These are phyloP conservation scores for Raddia distichophylla DNA, from an alignment of 176 grass and related monocot genomes.

Conservation along the genomic window DNA sequence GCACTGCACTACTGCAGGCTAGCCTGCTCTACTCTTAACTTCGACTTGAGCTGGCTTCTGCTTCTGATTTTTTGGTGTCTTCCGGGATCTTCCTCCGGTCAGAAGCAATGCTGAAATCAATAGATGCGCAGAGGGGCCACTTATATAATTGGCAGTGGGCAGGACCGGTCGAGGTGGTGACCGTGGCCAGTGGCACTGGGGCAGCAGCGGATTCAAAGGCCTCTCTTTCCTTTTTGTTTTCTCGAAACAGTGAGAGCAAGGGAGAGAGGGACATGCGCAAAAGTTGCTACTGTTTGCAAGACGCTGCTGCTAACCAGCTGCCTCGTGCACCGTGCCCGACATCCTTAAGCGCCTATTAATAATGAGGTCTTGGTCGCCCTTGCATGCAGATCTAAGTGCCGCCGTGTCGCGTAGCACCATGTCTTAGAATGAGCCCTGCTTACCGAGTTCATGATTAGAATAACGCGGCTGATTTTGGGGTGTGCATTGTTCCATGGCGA, in stretches of 20 bases:
- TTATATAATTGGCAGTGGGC: conserved; percentile 44
- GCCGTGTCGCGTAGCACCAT: conserved; percentile 86
- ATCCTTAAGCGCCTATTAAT: conserved; percentile 81
- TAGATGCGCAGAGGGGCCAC: conserved; percentile 52
- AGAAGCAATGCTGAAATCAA: conserved; percentile 86
- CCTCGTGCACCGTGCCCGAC: conserved; percentile 64
- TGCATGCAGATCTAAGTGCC: conserved; percentile 87
- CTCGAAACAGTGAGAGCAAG: conserved; percentile 31
- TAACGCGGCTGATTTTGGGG: conserved; percentile 45
- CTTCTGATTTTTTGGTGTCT: conserved; percentile 74
- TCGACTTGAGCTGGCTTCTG: conserved; percentile 22
- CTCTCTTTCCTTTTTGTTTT: conserved; percentile 36
- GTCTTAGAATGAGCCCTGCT: conserved; percentile 80
- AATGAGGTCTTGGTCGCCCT: conserved; percentile 60
- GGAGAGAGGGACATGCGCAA: conserved; percentile 76
- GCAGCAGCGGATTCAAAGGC: conserved; percentile 60
- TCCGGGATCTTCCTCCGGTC: conserved; percentile 72
- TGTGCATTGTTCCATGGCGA: conserved; percentile 37
- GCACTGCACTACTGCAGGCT: background rate
- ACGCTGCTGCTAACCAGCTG: background rate
- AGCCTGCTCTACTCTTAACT: background rate
- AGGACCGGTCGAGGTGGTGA: conserved; percentile 37
- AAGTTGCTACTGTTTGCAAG: conserved; percentile 88
- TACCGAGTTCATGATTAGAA: conserved; percentile 30
- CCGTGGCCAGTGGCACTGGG: conserved; percentile 37